phyloP scores from a whole-genome alignment of 371 early-diverging fungal genomes.

The Smittium culicis region DNA sequence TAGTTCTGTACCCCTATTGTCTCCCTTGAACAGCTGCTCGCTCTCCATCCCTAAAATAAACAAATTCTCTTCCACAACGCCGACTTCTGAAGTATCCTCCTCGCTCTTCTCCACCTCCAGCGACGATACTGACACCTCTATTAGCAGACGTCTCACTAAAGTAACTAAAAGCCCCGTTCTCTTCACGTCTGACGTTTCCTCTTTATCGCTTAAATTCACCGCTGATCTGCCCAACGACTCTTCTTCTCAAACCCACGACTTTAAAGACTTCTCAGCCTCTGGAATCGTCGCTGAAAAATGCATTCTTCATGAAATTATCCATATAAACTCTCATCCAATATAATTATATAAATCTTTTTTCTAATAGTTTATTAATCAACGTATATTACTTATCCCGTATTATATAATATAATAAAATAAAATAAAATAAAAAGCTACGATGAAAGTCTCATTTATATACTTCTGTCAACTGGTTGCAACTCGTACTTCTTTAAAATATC shows the following conservation, averaged over 20 bases:
- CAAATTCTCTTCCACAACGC: not conserved
- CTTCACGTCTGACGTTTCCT: not conserved
- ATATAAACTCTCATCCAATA: no score
- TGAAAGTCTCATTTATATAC: no score
- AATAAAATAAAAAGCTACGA: no score
- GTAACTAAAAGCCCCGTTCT: not conserved
- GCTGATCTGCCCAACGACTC: not conserved
- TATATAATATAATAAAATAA: no score
- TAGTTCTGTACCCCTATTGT: not conserved
- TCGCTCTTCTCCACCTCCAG: not conserved
- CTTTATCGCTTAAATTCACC: not conserved
- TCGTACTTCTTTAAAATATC: conserved; percentile 18
- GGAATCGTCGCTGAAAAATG: not conserved
- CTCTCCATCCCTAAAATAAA: not conserved
- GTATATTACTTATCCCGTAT: no score
- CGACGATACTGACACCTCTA: not conserved
- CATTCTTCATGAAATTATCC: not conserved
- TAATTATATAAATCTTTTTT: no score
- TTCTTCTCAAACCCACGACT: not conserved
- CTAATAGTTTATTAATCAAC: no score
- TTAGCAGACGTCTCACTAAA: not conserved
- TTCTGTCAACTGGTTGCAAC: conserved; percentile 22
- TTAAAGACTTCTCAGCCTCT: not conserved
- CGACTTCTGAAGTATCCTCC: not conserved
- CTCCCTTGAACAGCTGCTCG: not conserved